Percentiles rank a stretch among this genome's conserved stretches.
Conservation (phyloP, 805 yeast genomes). For the Yamadazyma paraphyllophila region DNA sequence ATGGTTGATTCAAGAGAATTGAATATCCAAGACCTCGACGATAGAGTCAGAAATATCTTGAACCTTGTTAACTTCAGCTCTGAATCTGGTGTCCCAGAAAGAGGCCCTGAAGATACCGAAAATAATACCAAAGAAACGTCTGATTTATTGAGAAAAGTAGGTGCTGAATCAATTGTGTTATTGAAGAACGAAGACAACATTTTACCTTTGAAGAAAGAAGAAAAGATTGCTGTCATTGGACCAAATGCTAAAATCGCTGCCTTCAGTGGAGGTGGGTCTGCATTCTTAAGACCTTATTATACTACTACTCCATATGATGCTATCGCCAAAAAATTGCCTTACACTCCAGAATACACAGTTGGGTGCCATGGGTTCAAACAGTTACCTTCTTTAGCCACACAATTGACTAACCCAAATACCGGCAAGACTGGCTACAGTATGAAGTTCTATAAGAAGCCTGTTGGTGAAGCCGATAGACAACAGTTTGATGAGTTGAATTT, state of each 20-base stretch:
- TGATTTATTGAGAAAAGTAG: conserved; percentile 20
- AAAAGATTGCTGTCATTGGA: conserved; percentile 30
- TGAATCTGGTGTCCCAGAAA: conserved; percentile 22
- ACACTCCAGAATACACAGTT: conserved; percentile 23
- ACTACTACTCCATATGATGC: conserved; percentile 26
- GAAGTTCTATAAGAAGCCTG: conserved; percentile 21
- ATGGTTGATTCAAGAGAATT: conserved; percentile 26
- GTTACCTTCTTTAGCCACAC: conserved; percentile 27
- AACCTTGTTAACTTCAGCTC: conserved; percentile 24
- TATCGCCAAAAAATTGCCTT: conserved; percentile 15
- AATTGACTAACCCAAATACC: conserved; percentile 20
- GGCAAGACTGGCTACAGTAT: conserved; percentile 24
- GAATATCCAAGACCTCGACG: conserved; percentile 24
- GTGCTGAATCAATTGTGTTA: conserved; percentile 27
- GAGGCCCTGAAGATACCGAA: conserved; percentile 12
- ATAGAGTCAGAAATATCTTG: conserved; percentile 25
- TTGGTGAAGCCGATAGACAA: conserved; percentile 11
- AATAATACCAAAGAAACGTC: conserved; percentile 27
- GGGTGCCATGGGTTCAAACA: conserved; percentile 31
- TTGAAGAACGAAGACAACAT: conserved; percentile 26
- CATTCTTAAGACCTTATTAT: conserved; percentile 26
- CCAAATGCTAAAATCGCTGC: conserved; percentile 30
- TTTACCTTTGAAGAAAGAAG: conserved; percentile 31
- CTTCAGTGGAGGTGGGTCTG: conserved; percentile 36
- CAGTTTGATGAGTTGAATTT: conserved; percentile 22